phyloP scores from a whole-genome alignment of 1,139 yeast species.

The Hemisphaericaspora lyxosophila region DNA sequence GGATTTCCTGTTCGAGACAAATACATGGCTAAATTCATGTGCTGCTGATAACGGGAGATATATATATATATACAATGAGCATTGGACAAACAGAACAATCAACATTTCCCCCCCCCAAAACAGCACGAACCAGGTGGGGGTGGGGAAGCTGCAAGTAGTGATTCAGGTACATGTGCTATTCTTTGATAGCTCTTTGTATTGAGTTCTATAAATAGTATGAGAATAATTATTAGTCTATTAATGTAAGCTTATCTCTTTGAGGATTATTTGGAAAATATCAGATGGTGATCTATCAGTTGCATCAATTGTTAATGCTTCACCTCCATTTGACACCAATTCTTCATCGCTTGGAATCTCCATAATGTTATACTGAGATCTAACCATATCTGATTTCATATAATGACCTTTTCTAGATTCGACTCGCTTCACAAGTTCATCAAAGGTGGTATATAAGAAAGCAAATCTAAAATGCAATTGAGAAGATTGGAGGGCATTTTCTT shows the following conservation, averaged over 20 bases:
- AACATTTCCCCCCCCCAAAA: no score
- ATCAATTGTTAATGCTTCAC: conserved; percentile 37
- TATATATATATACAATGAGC: no score
- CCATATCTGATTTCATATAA: conserved; percentile 85
- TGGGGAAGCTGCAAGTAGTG: no score
- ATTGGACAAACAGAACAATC: no score
- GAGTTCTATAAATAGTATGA: no score
- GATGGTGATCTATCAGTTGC: conserved; percentile 42
- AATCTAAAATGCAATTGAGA: conserved; percentile 51
- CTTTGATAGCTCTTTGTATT: no score
- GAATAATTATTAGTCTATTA: no score
- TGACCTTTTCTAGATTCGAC: conserved; percentile 67
- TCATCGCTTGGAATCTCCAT: conserved; percentile 65
- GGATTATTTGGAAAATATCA: conserved; percentile 24
- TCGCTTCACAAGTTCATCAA: conserved; percentile 59
- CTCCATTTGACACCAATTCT: conserved; percentile 40
- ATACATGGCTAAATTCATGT: no score
- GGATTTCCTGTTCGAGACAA: no score
- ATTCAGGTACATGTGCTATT: no score
- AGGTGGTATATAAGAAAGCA: conserved; percentile 65
- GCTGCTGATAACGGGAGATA: no score
- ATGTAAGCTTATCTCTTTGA: conserved; percentile 5
- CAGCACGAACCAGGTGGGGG: no score
- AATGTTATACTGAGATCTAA: conserved; percentile 70
- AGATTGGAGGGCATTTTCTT: conserved; percentile 22